Conservation (phyloP, 345 rosid genomes). For the Turritis glabra region DNA sequence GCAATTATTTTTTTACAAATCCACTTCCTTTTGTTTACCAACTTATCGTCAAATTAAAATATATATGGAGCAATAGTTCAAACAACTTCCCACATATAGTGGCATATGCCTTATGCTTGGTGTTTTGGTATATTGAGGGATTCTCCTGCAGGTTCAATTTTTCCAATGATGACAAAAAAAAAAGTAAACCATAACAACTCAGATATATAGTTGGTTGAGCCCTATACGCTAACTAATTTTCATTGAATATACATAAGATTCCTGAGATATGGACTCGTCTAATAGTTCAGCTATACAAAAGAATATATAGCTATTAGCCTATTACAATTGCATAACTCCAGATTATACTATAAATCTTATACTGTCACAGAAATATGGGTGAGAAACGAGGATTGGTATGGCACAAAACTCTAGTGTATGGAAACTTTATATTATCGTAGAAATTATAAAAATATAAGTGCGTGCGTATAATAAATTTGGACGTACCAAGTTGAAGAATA, state of each 20-base stretch:
- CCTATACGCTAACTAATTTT: neutral
- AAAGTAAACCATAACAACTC: neutral
- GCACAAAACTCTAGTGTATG: conserved; percentile 33
- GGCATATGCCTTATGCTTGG: neutral
- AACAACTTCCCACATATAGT: neutral
- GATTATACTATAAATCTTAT: neutral
- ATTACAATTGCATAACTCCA: conserved; percentile 14
- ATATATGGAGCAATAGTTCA: neutral
- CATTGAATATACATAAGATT: neutral
- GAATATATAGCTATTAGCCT: neutral
- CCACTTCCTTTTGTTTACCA: neutral
- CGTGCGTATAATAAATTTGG: conserved; percentile 26
- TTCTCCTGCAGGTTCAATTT: conserved; percentile 2
- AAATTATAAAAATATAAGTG: neutral
- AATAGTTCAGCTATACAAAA: neutral
- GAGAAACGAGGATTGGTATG: conserved; percentile 24
- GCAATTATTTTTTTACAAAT: neutral
- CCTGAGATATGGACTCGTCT: conserved; percentile 1
- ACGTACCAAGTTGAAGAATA: conserved; percentile 35
- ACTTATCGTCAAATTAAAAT: neutral
- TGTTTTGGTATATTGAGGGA: neutral
- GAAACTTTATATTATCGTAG: neutral
- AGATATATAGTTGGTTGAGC: neutral
- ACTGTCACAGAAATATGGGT: conserved; percentile 14
- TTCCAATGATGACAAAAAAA: neutral